Conservation (phyloP, 495 filamentous ascomycete species). For the Neurospora sp. region DNA sequence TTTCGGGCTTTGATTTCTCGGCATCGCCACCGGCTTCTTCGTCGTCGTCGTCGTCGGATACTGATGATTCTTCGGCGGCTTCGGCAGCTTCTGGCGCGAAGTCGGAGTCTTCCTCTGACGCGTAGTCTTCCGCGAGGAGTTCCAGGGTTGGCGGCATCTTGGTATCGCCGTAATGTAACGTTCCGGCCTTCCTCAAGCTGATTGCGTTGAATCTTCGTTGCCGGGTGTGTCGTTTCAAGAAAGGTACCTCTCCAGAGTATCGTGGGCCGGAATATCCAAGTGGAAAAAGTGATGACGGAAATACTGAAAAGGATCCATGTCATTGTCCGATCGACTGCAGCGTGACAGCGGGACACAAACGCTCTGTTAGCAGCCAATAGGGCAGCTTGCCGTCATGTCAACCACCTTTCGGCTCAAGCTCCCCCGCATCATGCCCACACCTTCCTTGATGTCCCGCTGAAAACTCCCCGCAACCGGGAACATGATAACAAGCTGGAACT, state of each 20-base stretch:
- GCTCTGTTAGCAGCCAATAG: not conserved
- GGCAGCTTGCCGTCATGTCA: not conserved
- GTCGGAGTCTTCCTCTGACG: slow-evolving; percentile 65
- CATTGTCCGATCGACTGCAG: not conserved
- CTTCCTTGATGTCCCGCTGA: not conserved
- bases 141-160: slow-evolving; percentile 9
- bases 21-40: slow-evolving; percentile 8
- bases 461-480: not conserved
- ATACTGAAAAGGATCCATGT: not conserved
- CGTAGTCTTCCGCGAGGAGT: slow-evolving; percentile 49
- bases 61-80: slow-evolving; percentile 35
- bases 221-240: not conserved
- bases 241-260: not conserved
- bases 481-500: not conserved
- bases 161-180: not conserved
- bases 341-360: not conserved
- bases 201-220: not conserved
- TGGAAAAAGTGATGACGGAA: not conserved
- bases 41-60: slow-evolving; percentile 37
- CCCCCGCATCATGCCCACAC: not conserved
- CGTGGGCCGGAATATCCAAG: not conserved
- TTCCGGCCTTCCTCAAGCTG: not conserved
- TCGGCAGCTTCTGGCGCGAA: slow-evolving; percentile 51
- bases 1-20: slow-evolving; percentile 5
- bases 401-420: slow-evolving; percentile 6